Base-by-base conservation (phyloP, 140 eudicot species). In the Anethum foeniculum region DNA sequence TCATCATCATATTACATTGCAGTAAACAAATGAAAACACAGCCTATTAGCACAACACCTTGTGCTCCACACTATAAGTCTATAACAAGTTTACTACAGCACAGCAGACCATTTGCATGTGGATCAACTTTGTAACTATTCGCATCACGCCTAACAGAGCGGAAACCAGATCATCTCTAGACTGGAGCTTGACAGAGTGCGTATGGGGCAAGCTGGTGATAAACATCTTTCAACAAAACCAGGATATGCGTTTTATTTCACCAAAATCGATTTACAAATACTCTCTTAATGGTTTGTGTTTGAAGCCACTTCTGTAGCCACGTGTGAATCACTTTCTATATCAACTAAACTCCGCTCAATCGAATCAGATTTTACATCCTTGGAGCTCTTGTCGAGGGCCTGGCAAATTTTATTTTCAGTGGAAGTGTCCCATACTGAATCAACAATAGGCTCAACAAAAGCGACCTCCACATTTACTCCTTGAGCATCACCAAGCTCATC, bases 371-470 rank as follows among this genome's bases (percentile, higher is more conserved):
- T 80, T 8, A 51, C 27, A 23, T 80, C 54, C 36, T 43, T 36
- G 12, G 19, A 21, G 32, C 77, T 60, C 79, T 76, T 44, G 23
- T 67, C 28, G 34, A 49, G 52, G 21, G 27, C 28, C 41, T 38
- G 38, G 23, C 47, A 19, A 60, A 54, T 78, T 25, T 47, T 10
- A 75, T 78, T 74, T 72, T 49, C 75, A 21, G 47, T 64, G 6
- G n/a, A 38, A 25, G 67, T 77, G 81, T 84, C 75, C 49, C 65
- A 19, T 23, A 62, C 60, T 16, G 83, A 83, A 46, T 71, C 68
- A 47, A 73, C n/a, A 60, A 62, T 49, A 60, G 75, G 56, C 43
- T 79, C 81, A 38, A 21, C 38, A 80, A 52, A 81, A 27, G 75
- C 69, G 28, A 75, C 71, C 80, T 80, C 76, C 15, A 46, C 75